Conservation (phyloP, 116 monocot genomes). For the Cymodocea nodosa region DNA sequence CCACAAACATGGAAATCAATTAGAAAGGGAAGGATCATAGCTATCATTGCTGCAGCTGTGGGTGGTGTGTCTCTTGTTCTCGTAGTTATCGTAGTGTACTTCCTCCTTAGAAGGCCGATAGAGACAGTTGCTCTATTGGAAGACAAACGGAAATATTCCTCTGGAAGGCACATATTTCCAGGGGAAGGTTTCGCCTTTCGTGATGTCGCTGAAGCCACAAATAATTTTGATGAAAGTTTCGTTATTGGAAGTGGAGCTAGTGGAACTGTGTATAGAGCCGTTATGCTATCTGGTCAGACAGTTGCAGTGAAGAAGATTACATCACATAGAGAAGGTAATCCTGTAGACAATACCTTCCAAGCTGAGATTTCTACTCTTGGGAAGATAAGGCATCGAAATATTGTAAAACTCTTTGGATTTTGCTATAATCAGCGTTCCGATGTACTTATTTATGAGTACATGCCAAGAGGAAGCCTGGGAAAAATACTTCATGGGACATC, state of each 20-base stretch:
- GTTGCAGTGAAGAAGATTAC: conserved; percentile 83
- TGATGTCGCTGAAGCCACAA: conserved; percentile 69
- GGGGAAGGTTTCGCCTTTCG: conserved; percentile 57
- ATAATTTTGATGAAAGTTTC: conserved; percentile 70
- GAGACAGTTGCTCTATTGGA: conserved; percentile 59
- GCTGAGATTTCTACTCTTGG: conserved; percentile 90
- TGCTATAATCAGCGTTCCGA: conserved; percentile 73
- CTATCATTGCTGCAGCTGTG: conserved; percentile 50
- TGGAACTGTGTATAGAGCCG: conserved; percentile 84
- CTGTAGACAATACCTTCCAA: conserved; percentile 62
- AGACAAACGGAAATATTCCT: conserved; percentile 43
- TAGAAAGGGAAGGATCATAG: conserved; percentile 37
- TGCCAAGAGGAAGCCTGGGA: conserved; percentile 81
- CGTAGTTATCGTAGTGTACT: conserved; percentile 57
- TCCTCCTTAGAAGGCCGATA: conserved; percentile 57
- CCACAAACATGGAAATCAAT: conserved; percentile 8
- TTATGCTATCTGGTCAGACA: conserved; percentile 43
- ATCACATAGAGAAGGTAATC: conserved; percentile 73
- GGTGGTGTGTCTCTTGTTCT: conserved; percentile 74
- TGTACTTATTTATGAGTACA: conserved; percentile 83
- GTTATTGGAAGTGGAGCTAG: conserved; percentile 85
- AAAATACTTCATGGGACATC: conserved; percentile 55
- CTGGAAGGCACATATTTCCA: conserved; percentile 35
- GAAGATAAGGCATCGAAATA: conserved; percentile 90
- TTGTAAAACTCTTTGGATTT: conserved; percentile 85